Evolutionary conservation across 2,329 filamentous ascomycete genomes (phyloP), one percentile per base, ranked within the genome.

Genomic region (Arthroderma sp.): DNA sequence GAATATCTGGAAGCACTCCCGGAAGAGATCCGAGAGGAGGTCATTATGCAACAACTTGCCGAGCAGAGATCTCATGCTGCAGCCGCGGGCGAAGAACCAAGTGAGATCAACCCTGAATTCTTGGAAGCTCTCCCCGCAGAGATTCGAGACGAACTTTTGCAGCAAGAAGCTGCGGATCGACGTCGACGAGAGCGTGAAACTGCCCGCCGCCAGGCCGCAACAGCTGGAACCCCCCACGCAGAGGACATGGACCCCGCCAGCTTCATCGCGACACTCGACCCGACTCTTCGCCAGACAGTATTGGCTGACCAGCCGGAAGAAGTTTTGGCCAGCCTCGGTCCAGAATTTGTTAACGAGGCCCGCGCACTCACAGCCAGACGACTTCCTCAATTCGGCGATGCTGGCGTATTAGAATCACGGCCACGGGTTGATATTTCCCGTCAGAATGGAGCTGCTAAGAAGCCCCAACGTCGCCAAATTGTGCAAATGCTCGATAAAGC

Each of bases 401-500:
- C 68, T 44, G 55, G 59, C 41, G 58, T 60, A 45, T 49, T 55
- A 55, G 64, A 49, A 46, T 57, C 50, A 51, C 55, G 47, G 36
- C 44, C 44, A 15, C 41, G 44, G 38, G 49, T 45, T 33, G 54
- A 48, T 44, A 52, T 42, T 38, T 45, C 46, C 15, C 57, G 58
- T 42, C 66, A 62, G 38, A 71, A 69, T 44, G 68, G 77, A 58
- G 61, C 61, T 47, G 49, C 58, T 1, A 75, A 73, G 60, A 89
- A 87, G 66, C 66, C 72, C 33, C 81, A 83, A 55, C 80, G 85
- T 46, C 83, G 84, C 49, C 81, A 85, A 22, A 83, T 93, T 47
- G 84, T 94, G 27, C 91, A 98, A 61, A 94, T 98, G 83, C 77
- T 98, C 29, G 91, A 98, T 63, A 95, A 94, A 65, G 77, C 88